Evolutionary conservation across 331 rosid genomes (phyloP).

Genomic region (Pyrus hybrid): DNA sequence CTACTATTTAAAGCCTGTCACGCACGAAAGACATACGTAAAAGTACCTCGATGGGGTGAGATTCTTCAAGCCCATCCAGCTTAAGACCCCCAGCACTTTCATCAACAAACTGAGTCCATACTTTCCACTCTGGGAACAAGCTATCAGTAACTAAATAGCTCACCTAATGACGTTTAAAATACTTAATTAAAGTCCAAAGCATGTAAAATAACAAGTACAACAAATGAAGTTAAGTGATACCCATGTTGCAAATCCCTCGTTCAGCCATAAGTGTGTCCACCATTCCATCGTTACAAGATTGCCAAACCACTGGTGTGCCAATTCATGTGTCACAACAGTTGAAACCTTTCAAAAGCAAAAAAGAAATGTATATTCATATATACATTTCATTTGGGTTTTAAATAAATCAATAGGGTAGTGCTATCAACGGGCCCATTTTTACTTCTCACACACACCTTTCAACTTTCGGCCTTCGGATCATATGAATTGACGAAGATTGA

Average conservation of each 20-base stretch:
- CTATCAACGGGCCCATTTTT: too few species aligned
- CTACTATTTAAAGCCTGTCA: neutral
- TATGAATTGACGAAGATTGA: too few species aligned
- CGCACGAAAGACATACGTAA: neutral
- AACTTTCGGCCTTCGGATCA: too few species aligned
- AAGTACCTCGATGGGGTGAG: slow-evolving; percentile 46
- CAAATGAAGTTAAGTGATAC: slow-evolving; percentile 14
- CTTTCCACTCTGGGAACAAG: slow-evolving; percentile 47
- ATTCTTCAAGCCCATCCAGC: slow-evolving; percentile 44
- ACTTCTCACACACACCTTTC: too few species aligned
- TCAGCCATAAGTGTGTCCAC: slow-evolving; percentile 58
- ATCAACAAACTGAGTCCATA: slow-evolving; percentile 46
- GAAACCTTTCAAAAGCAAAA: slow-evolving; percentile 52
- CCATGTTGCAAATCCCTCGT: slow-evolving; percentile 57
- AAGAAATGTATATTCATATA: neutral
- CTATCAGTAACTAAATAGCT: slow-evolving; percentile 42
- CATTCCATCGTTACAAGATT: slow-evolving; percentile 58
- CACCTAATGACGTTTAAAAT: slow-evolving; percentile 20
- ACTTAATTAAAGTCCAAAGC: neutral
- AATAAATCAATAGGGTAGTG: too few species aligned
- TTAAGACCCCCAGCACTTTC: slow-evolving; percentile 35
- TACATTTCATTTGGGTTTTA: too few species aligned
- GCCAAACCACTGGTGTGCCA: slow-evolving; percentile 44
- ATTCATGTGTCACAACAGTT: slow-evolving; percentile 36
- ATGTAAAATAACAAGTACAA: neutral